Percentiles rank a stretch among this genome's conserved stretches.
phyloP scores from a whole-genome alignment of 1,284 basidiomycete species.

The Microbotryum saponariae region DNA sequence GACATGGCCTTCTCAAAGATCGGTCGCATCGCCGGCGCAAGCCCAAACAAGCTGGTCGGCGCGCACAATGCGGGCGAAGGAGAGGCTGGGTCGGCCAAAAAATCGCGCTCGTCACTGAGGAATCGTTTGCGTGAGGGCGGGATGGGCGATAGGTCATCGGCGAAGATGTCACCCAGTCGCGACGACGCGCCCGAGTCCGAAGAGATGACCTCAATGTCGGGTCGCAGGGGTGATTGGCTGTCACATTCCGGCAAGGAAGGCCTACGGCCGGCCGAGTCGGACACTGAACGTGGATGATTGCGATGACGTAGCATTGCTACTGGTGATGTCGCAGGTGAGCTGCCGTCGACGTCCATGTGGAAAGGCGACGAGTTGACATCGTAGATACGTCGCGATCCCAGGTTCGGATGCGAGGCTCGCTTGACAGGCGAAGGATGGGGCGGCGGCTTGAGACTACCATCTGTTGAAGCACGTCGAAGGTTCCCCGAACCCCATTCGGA shows the following conservation, averaged over 20 bases:
- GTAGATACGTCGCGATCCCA: background rate
- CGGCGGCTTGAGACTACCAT: slow-evolving; percentile 9
- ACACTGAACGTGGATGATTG: slow-evolving; percentile 18
- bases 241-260: background rate
- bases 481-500: too few relatives aligned
- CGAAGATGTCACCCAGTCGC: slow-evolving; percentile 17
- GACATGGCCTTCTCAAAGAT: slow-evolving; percentile 19
- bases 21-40: too few relatives aligned
- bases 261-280: slow-evolving; percentile 13
- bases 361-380: slow-evolving; percentile 19
- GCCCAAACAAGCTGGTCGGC: slow-evolving; percentile 10
- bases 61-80: slow-evolving; percentile 6
- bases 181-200: slow-evolving; percentile 19
- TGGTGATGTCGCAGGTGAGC: slow-evolving; percentile 13
- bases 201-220: background rate
- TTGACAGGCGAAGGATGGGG: background rate
- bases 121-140: slow-evolving; percentile 27
- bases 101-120: slow-evolving; percentile 22
- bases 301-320: slow-evolving; percentile 2
- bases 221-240: background rate
- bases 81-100: slow-evolving; percentile 20
- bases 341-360: slow-evolving; percentile 30
- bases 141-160: slow-evolving; percentile 19
- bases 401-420: too few relatives aligned
- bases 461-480: too few relatives aligned